Percentiles rank a stretch among this genome's conserved stretches.
phyloP scores from a whole-genome alignment of 176 grass and related monocot species.

The Pontederia crassipes region DNA sequence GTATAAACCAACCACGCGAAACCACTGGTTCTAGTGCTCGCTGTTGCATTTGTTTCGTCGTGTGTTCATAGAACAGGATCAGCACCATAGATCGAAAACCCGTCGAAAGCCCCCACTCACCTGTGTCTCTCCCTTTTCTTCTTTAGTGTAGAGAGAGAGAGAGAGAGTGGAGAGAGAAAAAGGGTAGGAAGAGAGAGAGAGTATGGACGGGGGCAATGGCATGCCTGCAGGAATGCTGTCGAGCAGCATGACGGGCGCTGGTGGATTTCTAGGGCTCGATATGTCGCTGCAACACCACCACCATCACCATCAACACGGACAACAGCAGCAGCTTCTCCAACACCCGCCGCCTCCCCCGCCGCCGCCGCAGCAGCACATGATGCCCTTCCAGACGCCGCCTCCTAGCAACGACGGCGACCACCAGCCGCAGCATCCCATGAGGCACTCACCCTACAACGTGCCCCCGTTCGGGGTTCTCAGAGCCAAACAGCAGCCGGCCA shows the following conservation, averaged over 20 bases:
- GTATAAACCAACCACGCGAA: no score
- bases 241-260: background rate
- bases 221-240: constrained; percentile 5
- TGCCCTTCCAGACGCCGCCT: constrained; percentile 2
- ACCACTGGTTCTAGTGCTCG: no score
- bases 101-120: no score
- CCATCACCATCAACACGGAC: background rate
- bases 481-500: constrained; percentile 19
- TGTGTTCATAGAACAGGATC: no score
- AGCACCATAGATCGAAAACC: no score
- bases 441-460: constrained; percentile 20
- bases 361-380: background rate
- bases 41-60: no score
- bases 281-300: constrained; percentile 8
- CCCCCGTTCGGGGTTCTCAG: constrained; percentile 1
- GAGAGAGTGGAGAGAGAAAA: background rate
- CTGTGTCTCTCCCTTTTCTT: no score
- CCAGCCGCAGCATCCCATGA: background rate
- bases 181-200: background rate
- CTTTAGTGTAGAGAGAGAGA: background rate
- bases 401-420: background rate
- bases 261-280: constrained; percentile 13
- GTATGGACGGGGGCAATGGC: constrained; percentile 15
- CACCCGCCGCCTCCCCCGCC: background rate
- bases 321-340: background rate